Percentiles rank a stretch among this genome's conserved stretches.
Evolutionary conservation across 371 early-diverging fungal species (phyloP).

Genomic region (Mucor mucedo): DNA sequence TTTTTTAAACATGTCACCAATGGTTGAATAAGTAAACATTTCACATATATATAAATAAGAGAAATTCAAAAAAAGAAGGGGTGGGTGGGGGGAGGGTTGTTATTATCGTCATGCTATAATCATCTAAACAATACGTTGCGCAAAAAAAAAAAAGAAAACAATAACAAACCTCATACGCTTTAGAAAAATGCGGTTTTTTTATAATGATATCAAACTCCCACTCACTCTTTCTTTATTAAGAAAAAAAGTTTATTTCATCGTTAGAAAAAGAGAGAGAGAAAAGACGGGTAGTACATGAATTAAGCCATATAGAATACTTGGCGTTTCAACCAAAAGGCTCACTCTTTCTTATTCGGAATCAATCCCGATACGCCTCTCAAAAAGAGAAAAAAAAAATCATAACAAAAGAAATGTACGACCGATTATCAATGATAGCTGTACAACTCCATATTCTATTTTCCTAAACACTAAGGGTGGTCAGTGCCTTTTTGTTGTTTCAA

Average conservation of each 20-base stretch:
- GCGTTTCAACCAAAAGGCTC: neutral
- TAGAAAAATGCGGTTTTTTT: no score
- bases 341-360: neutral
- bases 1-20: neutral
- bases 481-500: neutral
- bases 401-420: neutral
- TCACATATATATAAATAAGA: slow-evolving; percentile 1
- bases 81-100: neutral
- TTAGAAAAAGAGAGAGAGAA: no score
- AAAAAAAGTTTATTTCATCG: neutral
- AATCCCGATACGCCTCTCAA: slow-evolving; percentile 3
- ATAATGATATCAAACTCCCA: no score
- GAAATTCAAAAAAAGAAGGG: neutral
- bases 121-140: slow-evolving; percentile 2
- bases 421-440: neutral
- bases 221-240: neutral
- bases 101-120: slow-evolving; percentile 6
- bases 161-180: neutral
- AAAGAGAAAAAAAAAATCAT: neutral
- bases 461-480: neutral
- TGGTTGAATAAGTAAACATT: neutral
- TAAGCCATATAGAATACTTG: neutral
- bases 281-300: neutral
- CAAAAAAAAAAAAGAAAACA: slow-evolving; percentile 5
- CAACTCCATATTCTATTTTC: neutral